Base-by-base conservation (phyloP, 768 basidiomycete species). In the Lentinula sp. region DNA sequence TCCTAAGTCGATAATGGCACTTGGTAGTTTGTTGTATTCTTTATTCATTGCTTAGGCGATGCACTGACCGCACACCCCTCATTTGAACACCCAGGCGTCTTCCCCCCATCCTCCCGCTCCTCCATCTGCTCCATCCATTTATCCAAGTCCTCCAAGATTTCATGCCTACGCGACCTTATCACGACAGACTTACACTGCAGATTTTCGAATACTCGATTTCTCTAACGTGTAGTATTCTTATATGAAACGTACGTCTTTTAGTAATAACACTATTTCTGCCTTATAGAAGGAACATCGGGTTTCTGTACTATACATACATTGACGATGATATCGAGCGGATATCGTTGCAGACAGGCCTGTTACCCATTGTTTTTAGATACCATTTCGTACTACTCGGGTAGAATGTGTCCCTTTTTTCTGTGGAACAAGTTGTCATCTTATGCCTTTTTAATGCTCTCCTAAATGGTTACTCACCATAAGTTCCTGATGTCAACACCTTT, bases 401-500 rank as follows among this genome's bases (percentile, higher is more conserved):
- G 42, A 63, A 16, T 15, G 61, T 61, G 20, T 55, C 45, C 18
- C 28, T 53, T 51, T 43, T 39, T 54, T 48, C 41, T 32, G 42
- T 33, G 8, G 16, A 51, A 61, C 41, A 60, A 57, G 56, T 57
- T 45, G 35, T 57, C n/a, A 43, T 57, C 10, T 54, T 54, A 54
- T 54, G 53, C 1, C 33, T 54, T 37, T 20, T n/a, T 4, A 6
- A 10, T n/a, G 35, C 10, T 52, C 1, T 36, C 42, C 42, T 28
- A 0, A 28, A 23, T 23, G 28, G 28, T 28, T 28, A 3, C 28
- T 28, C 28, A 28, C 2, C 28, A 28, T 28, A 28, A 28, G 28
- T 3, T 3, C 28, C 1, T 0, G 46, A 48, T 9, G 8, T 55
- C 28, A 56, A 23, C 55, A 42, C 41, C 28, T 56, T 69, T 95